Conservation (phyloP, 176 grass and related monocot species). For the Aegilops sharonensis region DNA sequence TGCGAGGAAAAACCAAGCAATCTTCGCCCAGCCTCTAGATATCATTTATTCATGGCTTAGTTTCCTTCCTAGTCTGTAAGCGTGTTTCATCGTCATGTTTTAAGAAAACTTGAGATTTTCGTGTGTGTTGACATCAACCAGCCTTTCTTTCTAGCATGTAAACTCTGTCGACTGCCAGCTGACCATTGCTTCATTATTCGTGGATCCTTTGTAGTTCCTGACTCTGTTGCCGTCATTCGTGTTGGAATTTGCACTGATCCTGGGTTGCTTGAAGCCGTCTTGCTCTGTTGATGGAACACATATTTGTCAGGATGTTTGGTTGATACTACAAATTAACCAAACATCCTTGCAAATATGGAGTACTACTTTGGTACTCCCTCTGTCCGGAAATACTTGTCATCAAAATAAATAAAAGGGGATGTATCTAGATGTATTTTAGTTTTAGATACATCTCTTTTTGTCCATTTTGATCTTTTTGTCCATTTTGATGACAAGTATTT, state of each 20-base stretch:
- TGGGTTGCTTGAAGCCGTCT: not conserved
- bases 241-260: conserved; percentile 4
- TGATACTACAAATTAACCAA: no score
- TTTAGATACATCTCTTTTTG: no score
- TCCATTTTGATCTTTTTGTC: no score
- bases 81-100: conserved; percentile 22
- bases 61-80: conserved; percentile 41
- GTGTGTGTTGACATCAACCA: conserved; percentile 10
- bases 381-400: no score
- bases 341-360: no score
- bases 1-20: conserved; percentile 20
- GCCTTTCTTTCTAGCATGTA: conserved; percentile 15
- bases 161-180: conserved; percentile 24
- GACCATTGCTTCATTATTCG: conserved; percentile 42
- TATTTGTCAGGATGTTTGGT: not conserved
- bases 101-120: conserved; percentile 26
- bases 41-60: conserved; percentile 33
- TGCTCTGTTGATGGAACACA: not conserved
- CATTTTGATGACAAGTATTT: no score
- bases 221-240: not conserved
- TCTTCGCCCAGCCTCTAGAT: conserved; percentile 19
- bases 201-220: conserved; percentile 2
- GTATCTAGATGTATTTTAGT: no score
- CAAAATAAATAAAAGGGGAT: no score
- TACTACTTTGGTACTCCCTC: no score